phyloP scores from a whole-genome alignment of 2,329 filamentous ascomycete genomes.

The Colletotrichum magnum region DNA sequence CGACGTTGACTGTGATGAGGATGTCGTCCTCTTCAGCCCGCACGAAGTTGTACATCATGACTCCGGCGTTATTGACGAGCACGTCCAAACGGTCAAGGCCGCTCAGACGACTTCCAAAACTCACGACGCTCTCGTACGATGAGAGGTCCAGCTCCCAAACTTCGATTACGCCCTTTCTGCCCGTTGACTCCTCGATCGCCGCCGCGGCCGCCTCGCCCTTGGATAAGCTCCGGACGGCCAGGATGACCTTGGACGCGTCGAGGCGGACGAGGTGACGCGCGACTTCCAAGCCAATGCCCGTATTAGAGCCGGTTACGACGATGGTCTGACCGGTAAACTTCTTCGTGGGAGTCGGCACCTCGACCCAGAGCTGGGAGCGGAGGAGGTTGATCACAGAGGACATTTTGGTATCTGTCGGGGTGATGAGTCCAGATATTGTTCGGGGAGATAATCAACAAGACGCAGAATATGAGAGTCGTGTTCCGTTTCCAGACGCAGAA shows the following conservation, averaged over 20 bases:
- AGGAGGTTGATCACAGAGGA: not conserved
- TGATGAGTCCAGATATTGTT: not conserved
- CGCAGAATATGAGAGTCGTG: too few relatives aligned
- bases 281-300: slow-evolving; percentile 24
- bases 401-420: not conserved
- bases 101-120: slow-evolving; percentile 52
- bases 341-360: not conserved
- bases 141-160: slow-evolving; percentile 61
- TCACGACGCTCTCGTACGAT: slow-evolving; percentile 52
- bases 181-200: slow-evolving; percentile 50
- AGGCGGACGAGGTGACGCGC: slow-evolving; percentile 23
- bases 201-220: slow-evolving; percentile 57
- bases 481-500: too few relatives aligned
- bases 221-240: slow-evolving; percentile 55
- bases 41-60: slow-evolving; percentile 31
- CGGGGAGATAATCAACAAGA: too few relatives aligned
- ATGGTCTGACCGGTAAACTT: slow-evolving; percentile 16
- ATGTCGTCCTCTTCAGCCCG: slow-evolving; percentile 56
- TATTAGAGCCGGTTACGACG: slow-evolving; percentile 33
- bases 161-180: slow-evolving; percentile 46
- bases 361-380: slow-evolving; percentile 7
- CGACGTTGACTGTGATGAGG: slow-evolving; percentile 60
- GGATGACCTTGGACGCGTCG: slow-evolving; percentile 54
- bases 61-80: slow-evolving; percentile 53
- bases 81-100: slow-evolving; percentile 55